phyloP scores from a whole-genome alignment of 768 basidiomycete species.

The Hortiboletus campestris region DNA sequence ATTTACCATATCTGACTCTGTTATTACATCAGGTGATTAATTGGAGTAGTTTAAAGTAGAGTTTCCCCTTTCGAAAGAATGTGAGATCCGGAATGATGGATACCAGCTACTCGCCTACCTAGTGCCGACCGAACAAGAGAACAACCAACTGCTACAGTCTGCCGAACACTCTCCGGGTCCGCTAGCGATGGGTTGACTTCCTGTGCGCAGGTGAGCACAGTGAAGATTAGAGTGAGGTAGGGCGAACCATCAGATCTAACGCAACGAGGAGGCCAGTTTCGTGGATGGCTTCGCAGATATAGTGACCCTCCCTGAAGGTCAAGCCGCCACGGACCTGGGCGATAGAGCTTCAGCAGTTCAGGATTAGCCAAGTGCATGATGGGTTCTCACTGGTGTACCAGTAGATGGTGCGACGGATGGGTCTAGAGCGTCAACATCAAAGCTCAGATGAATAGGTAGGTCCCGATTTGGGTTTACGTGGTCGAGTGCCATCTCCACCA shows the following conservation, averaged over 20 bases:
- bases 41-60: slow-evolving; percentile 22
- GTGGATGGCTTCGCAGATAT: slow-evolving; percentile 88
- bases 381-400: slow-evolving; percentile 72
- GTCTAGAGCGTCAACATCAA: slow-evolving; percentile 94
- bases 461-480: slow-evolving; percentile 85
- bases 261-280: slow-evolving; percentile 93
- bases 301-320: slow-evolving; percentile 98
- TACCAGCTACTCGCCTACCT: slow-evolving; percentile 46
- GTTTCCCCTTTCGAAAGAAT: slow-evolving; percentile 30
- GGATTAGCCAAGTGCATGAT: background rate
- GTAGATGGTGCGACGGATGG: slow-evolving; percentile 96
- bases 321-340: slow-evolving; percentile 85
- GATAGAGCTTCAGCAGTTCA: background rate
- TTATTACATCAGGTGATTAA: background rate
- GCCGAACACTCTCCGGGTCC: slow-evolving; percentile 68
- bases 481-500: slow-evolving; percentile 95
- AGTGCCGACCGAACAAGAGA: slow-evolving; percentile 80
- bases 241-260: slow-evolving; percentile 86
- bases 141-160: slow-evolving; percentile 90
- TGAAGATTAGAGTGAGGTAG: background rate
- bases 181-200: slow-evolving; percentile 96
- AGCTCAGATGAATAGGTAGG: slow-evolving; percentile 89
- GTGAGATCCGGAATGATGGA: slow-evolving; percentile 6
- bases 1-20: slow-evolving; percentile 1
- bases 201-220: slow-evolving; percentile 38